Percentiles rank a stretch among this genome's conserved stretches.
Conservation (phyloP, 768 basidiomycete species). For the Rhodotorula diobovata region DNA sequence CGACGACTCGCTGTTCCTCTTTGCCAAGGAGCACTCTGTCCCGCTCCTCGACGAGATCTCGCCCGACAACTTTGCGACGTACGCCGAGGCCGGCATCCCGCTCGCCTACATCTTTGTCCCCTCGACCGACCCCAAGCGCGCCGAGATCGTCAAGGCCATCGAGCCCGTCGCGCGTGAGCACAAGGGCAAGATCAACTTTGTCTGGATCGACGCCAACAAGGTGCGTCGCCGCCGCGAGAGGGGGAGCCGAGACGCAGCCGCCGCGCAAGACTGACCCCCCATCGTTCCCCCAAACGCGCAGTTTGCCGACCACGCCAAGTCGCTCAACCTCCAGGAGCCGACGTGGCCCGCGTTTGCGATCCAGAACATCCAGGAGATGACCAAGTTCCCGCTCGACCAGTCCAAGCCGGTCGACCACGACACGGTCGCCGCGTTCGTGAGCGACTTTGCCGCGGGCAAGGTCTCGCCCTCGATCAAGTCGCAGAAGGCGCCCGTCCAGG, state of each 20-base stretch:
- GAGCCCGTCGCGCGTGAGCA: constrained; percentile 71
- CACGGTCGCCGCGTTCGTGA: constrained; percentile 59
- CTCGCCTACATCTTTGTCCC: constrained; percentile 94
- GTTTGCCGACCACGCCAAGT: constrained; percentile 92
- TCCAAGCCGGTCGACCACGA: constrained; percentile 58
- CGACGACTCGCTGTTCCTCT: constrained; percentile 37
- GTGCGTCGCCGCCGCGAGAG: constrained; percentile 9
- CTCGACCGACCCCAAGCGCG: constrained; percentile 60
- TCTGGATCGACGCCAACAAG: constrained; percentile 93
- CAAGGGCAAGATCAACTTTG: constrained; percentile 89
- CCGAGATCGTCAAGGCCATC: constrained; percentile 63
- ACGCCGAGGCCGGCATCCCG: constrained; percentile 75
- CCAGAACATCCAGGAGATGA: constrained; percentile 74
- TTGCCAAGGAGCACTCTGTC: constrained; percentile 64
- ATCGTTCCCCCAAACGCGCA: not conserved
- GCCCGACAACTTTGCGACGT: constrained; percentile 84
- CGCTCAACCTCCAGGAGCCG: constrained; percentile 75
- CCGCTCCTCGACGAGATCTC: constrained; percentile 88
- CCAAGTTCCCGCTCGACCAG: constrained; percentile 79
- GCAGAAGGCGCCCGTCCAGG: constrained; percentile 76
- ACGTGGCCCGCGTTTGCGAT: constrained; percentile 94
- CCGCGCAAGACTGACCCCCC: not conserved
- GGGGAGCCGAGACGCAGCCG: no score
- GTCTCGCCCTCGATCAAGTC: constrained; percentile 82
- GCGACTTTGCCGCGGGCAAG: constrained; percentile 64